Base-by-base conservation (phyloP, 345 rosid species). In the Salix udensis region DNA sequence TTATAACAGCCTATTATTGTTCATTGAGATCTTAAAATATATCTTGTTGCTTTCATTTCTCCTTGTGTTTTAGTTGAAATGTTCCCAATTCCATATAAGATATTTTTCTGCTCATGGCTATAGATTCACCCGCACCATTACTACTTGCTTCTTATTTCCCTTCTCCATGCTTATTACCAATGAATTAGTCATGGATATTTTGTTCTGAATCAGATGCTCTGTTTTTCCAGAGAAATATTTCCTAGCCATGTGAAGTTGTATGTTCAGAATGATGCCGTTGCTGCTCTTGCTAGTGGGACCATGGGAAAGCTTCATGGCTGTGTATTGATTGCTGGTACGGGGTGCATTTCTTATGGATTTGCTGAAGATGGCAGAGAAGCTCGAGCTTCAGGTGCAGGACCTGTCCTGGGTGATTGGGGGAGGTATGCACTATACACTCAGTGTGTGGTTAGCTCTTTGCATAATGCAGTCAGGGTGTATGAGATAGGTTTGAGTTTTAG, bases 241-340 rank as follows among this genome's bases (percentile, higher is more conserved):
- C 96, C 98, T 7, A 82, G 87, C 77, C 85, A 88, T 78, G 98
- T 89, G 52, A 87, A 86, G 86, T 85, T 91, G 42, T 91, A 87
- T 84, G 97, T 91, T 70, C 92, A 85, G 74, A 95, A 93, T 80
- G 98, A 93, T 88, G 97, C 98, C 23, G 85, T 95, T 58, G 98
- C 96, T 76, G 98, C 98, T 71, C 75, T 95, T 83, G 97, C 98
- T 2, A 88, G 98, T 84, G 98, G 98, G 71, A 93, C 98, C 61
- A 78, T 90, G 91, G 98, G 98, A 77, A 91, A 90, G 86, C 96
- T 93, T 73, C 93, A 91, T 82, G 98, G 98, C 6, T 95, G 98
- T 87, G 98, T 95, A 75, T 73, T 95, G 37, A 95, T 95, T 78
- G 97, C 98, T 36, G 98, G 98, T 81, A 95, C 96, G 1, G 98